Evolutionary conservation across 2,329 filamentous ascomycete species (phyloP), one percentile per base, ranked within the genome.

Genomic region (Nemania sp.): DNA sequence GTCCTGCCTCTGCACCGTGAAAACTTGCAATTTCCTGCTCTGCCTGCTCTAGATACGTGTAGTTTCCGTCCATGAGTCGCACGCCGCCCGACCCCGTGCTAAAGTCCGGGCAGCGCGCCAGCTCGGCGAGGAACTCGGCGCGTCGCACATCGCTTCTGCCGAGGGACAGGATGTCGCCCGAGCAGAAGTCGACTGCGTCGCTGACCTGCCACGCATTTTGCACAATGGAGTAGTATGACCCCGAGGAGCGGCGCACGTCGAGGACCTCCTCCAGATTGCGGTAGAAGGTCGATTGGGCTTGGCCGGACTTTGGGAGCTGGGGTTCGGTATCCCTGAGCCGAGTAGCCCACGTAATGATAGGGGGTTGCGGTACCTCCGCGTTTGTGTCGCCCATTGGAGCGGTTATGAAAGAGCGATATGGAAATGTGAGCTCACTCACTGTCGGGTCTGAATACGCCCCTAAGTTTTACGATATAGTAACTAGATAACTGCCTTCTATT

Each of bases 51-150:
- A 88, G 84, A 73, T 89, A 90, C 0, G 73, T 38, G 1, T 86
- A 89, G 73, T 91, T 92, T 2, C 90, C 90, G 70, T 92, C 88
- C 2, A 91, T 80, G 0, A 92, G 80, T 5, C 90, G 83, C 0
- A 88, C 90, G 2, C 90, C 89, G 0, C 86, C 83, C 55, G 86
- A 86, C 15, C 86, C 85, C 22, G 88, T 5, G 38, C 5, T 29
- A 54, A 72, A 82, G 72, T 55, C 78, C 32, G 80, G 67, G 69
- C 74, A 29, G 2, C 87, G 76, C 66, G 26, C 53, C 1, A 74
- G 60, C 54, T 86, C 84, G 13, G 77, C 55, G 8, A 88, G 76
- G 71, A 84, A 89, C 1, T 80, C 77, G 1, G 77, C 62, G 10
- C 83, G 83, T 15, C 56, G 63, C 3, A 7, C 26, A 0, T 38